Conservation (phyloP, 257 asterid genomes). For the Fraxinus cuspidata region DNA sequence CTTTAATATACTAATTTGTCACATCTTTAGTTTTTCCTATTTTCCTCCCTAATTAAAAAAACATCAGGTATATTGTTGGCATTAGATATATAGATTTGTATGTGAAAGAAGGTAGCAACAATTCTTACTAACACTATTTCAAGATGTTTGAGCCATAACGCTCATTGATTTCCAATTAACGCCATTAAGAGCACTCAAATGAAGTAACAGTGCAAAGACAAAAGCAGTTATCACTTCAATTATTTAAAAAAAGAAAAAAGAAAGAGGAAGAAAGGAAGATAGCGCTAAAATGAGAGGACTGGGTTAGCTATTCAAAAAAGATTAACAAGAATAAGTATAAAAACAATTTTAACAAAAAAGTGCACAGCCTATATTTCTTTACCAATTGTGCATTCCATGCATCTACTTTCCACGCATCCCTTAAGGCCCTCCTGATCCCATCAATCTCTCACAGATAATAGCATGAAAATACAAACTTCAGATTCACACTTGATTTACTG, state of each 20-base stretch:
- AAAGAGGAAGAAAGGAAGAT: background rate
- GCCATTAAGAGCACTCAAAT: background rate
- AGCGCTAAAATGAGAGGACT: background rate
- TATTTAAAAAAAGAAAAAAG: no score
- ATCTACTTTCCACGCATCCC: background rate
- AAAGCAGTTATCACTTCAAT: background rate
- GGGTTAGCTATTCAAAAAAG: background rate
- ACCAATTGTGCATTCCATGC: background rate
- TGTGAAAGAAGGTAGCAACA: background rate
- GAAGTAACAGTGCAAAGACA: background rate
- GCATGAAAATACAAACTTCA: background rate
- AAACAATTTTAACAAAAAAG: background rate
- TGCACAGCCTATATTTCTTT: background rate
- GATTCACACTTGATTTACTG: background rate
- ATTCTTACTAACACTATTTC: background rate
- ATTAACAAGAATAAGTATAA: background rate
- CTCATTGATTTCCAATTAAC: background rate
- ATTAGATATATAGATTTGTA: background rate
- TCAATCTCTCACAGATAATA: background rate
- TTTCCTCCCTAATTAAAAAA: background rate
- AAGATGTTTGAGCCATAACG: background rate
- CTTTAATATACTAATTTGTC: conserved; percentile 10
- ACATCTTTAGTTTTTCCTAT: background rate
- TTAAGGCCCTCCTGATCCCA: background rate
- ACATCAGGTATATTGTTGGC: background rate